These are phyloP conservation scores for Ceratobasidium sp. DNA, from an alignment of 1,284 basidiomycete genomes.

Conservation along the genomic window DNA sequence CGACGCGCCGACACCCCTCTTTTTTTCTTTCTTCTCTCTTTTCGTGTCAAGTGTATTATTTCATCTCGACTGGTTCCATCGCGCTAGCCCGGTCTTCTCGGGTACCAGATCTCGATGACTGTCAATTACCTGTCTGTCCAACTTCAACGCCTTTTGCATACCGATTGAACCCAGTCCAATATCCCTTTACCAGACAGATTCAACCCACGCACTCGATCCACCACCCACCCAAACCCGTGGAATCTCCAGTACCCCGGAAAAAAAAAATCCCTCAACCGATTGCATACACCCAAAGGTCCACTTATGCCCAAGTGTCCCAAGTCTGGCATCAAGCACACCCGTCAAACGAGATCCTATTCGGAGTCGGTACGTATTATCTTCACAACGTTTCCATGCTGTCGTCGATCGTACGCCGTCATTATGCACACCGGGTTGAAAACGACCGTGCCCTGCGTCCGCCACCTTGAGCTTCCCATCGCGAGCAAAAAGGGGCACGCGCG, in stretches of 20 bases:
- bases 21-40: slow-evolving; percentile 4
- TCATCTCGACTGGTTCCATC: neutral
- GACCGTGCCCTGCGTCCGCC: neutral
- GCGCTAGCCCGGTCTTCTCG: neutral
- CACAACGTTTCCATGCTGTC: neutral
- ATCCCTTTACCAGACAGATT: too few relatives aligned
- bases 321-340: neutral
- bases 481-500: too few relatives aligned
- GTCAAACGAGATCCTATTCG: neutral
- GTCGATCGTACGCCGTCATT: neutral
- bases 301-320: neutral
- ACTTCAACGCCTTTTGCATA: too few relatives aligned
- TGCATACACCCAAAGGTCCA: neutral
- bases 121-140: too few relatives aligned
- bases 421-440: neutral
- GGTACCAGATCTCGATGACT: neutral
- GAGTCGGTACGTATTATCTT: neutral
- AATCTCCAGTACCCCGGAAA: too few relatives aligned
- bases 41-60: neutral
- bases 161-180: too few relatives aligned
- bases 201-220: too few relatives aligned
- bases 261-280: too few relatives aligned
- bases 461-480: neutral
- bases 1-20: neutral
- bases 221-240: too few relatives aligned